Evolutionary conservation across 192 early-diverging fungal species (phyloP), one percentile per base, ranked within the genome.

Genomic region (Endogone sp.): DNA sequence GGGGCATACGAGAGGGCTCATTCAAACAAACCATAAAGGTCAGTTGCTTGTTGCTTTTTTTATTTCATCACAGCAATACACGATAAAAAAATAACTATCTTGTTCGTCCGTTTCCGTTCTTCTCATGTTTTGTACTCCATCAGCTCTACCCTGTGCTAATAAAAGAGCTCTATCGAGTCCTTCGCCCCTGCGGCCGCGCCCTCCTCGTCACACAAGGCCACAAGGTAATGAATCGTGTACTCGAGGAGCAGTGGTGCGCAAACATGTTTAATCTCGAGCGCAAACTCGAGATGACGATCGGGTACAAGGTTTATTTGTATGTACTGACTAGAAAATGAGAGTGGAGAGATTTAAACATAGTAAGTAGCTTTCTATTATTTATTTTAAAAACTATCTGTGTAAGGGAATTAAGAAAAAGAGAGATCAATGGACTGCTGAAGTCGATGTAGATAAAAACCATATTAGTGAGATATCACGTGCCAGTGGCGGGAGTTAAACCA

Each of bases 141-240:
- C 74, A 83, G 65, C 21, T 84, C 28, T 84, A 84, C 60, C 82
- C 82, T 16, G 67, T 67, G 25, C 60, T 84, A 16, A 55, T 84
- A 13, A 69, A 71, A 32, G 69, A 79, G 23, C 65, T 81, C 21
- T 63, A 72, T n/a, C 62, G 69, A 26, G 29, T 77, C 56, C 60
- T 81, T 27, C 75, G 68, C 8, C 57, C 64, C 4, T 23, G 57
- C 28, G 79, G 79, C 4, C 73, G 76, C 20, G 82, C 82, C 2
- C 61, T 74, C 22, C 66, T 84, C 27, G 73, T 84, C n/a, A 77
- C 77, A 4, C 79, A 80, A 30, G 79, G 75, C 1, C 77, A 67
- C n/a, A 84, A 79, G 63, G 28, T 84, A 29, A 68, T 84, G 28
- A 71, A 71, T 24, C 32, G 79, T 44, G 67, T 73, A 60, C 23